Conservation (phyloP, 192 early-diverging fungal genomes). For the Cetraspora pellucida region DNA sequence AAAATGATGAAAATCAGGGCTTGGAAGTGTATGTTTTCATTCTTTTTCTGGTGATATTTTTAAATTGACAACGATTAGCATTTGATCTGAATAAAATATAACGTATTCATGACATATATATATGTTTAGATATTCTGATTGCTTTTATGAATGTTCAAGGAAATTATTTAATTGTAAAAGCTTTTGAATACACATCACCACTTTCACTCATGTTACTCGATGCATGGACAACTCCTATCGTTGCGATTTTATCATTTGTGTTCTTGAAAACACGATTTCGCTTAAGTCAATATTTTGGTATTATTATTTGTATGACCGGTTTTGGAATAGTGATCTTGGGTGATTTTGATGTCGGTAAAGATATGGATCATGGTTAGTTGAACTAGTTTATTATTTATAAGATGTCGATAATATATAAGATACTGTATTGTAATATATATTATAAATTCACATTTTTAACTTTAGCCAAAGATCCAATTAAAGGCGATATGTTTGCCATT, state of each 20-base stretch:
- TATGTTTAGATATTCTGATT: slow-evolving; percentile 53
- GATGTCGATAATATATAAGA: not conserved
- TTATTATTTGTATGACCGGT: slow-evolving; percentile 66
- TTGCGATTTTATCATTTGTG: slow-evolving; percentile 68
- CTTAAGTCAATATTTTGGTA: slow-evolving; percentile 70
- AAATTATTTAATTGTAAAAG: slow-evolving; percentile 84
- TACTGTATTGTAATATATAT: not conserved
- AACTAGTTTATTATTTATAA: not conserved
- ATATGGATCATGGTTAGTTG: slow-evolving; percentile 36
- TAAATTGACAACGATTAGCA: not conserved
- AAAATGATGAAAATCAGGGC: slow-evolving; percentile 46
- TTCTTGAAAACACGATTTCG: slow-evolving; percentile 65
- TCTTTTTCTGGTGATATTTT: not conserved
- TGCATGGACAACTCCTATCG: slow-evolving; percentile 75
- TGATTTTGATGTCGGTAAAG: slow-evolving; percentile 65
- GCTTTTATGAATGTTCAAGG: slow-evolving; percentile 76
- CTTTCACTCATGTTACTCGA: slow-evolving; percentile 79
- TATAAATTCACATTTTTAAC: not conserved
- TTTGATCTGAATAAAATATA: not conserved
- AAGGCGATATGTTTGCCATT: slow-evolving; percentile 75
- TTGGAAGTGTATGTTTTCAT: slow-evolving; percentile 46
- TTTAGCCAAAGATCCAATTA: slow-evolving; percentile 54
- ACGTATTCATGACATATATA: slow-evolving; percentile 2
- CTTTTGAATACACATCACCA: slow-evolving; percentile 74
- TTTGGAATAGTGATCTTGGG: slow-evolving; percentile 68